Percentiles rank a stretch among this genome's conserved stretches.
Conservation (phyloP, 2,329 filamentous ascomycete species). For the Claviceps capensis region DNA sequence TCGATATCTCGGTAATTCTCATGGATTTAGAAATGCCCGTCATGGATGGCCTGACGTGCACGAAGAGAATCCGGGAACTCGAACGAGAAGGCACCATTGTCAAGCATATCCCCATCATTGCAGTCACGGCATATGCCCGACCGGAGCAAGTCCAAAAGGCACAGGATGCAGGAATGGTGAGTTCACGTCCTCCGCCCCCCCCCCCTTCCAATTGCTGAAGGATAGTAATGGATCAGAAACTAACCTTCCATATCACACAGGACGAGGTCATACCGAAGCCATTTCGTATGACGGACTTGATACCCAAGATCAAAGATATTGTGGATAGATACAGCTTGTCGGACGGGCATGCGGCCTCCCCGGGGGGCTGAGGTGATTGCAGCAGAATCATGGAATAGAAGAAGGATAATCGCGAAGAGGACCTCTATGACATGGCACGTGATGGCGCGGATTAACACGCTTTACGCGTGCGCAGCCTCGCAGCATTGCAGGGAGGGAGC, state of each 20-base stretch:
- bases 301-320: conserved; percentile 5
- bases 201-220: background rate
- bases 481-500: too few species aligned
- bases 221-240: background rate
- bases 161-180: conserved; percentile 57
- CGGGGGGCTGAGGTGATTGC: background rate
- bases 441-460: too few species aligned
- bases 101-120: conserved; percentile 60
- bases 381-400: too few species aligned
- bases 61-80: conserved; percentile 53
- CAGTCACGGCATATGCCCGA: conserved; percentile 69
- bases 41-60: conserved; percentile 67
- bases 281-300: conserved; percentile 5
- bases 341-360: background rate
- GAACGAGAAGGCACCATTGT: conserved; percentile 47
- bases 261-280: conserved; percentile 6
- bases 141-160: conserved; percentile 59
- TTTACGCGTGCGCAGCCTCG: too few species aligned
- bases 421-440: too few species aligned
- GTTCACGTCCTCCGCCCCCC: conserved; percentile 13
- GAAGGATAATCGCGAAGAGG: background rate
- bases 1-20: conserved; percentile 50
- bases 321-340: background rate
- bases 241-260: background rate
- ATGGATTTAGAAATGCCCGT: conserved; percentile 78